Conservation (phyloP, 2,329 filamentous ascomycete genomes). For the Calonectria pseudoreteaudii region DNA sequence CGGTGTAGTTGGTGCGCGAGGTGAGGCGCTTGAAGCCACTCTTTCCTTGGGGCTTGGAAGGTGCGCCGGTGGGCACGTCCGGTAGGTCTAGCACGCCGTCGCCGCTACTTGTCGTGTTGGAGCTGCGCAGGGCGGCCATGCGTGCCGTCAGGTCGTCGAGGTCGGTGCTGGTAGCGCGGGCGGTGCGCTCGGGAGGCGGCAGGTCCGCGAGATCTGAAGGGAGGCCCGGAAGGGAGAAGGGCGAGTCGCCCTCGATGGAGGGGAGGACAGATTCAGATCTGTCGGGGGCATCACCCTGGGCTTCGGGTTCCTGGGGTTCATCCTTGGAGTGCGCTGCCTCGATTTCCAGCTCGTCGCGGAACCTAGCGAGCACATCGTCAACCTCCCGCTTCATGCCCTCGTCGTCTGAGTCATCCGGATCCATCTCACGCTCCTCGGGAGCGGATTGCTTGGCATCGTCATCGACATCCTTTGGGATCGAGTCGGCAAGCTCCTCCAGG, state of each 20-base stretch:
- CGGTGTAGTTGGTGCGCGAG: conserved; percentile 63
- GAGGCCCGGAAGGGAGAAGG: conserved; percentile 59
- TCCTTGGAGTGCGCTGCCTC: conserved; percentile 39
- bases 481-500: conserved; percentile 50
- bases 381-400: conserved; percentile 60
- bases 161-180: conserved; percentile 42
- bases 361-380: conserved; percentile 57
- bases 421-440: conserved; percentile 24
- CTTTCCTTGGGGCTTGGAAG: conserved; percentile 47
- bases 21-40: conserved; percentile 49
- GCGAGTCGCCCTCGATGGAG: conserved; percentile 41
- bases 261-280: background rate
- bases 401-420: conserved; percentile 62
- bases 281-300: conserved; percentile 37
- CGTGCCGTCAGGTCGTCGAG: conserved; percentile 61
- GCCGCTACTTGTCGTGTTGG: conserved; percentile 42
- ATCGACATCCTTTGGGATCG: conserved; percentile 45
- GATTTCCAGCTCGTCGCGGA: conserved; percentile 59
- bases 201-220: conserved; percentile 58
- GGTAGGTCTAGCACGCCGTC: conserved; percentile 57
- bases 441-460: background rate
- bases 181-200: conserved; percentile 34
- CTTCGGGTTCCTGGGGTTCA: conserved; percentile 20
- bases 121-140: conserved; percentile 63
- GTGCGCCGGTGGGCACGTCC: conserved; percentile 62